A percentile compares a stretch with the other conserved stretches of the same genome.
phyloP scores from a whole-genome alignment of 371 early-diverging fungal species.

The Umbelopsis sp. region DNA sequence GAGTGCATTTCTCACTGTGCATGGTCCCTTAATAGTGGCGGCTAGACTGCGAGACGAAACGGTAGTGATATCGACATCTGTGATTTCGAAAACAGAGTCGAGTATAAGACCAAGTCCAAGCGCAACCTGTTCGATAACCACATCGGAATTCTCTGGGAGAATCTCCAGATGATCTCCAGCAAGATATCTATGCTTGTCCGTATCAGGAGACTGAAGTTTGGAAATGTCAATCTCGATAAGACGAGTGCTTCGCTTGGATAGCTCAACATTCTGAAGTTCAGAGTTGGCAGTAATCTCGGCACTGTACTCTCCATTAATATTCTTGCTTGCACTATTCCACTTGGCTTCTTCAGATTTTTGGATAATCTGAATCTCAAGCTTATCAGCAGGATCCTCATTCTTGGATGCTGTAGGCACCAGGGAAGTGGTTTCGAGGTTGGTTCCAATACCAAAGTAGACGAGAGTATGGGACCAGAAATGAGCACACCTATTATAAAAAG shows the following conservation, averaged over 20 bases:
- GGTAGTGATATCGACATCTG: conserved; percentile 3
- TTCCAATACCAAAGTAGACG: conserved; percentile 35
- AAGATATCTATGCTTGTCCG: conserved; percentile 25
- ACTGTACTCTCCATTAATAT: conserved; percentile 37
- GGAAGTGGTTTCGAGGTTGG: conserved; percentile 27
- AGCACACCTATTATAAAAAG: conserved; percentile 27
- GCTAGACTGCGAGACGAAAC: conserved; percentile 41
- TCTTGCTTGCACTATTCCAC: conserved; percentile 33
- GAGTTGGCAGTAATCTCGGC: conserved; percentile 29
- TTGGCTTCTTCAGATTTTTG: conserved; percentile 32
- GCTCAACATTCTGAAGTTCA: conserved; percentile 40
- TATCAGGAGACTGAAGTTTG: conserved; percentile 1
- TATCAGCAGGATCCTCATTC: neutral
- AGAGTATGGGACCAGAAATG: conserved; percentile 48
- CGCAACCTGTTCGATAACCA: conserved; percentile 35
- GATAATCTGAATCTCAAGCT: conserved; percentile 30
- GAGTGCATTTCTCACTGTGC: conserved; percentile 39
- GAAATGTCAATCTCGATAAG: conserved; percentile 37
- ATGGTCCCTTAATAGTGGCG: conserved; percentile 38
- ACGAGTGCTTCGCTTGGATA: conserved; percentile 34
- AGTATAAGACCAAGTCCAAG: conserved; percentile 37
- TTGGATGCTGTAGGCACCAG: neutral
- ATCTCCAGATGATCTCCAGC: conserved; percentile 55
- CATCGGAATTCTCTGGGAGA: conserved; percentile 33
- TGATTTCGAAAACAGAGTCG: conserved; percentile 43